phyloP scores from a whole-genome alignment of 345 rosid genomes.

The Theobroma cacao region DNA sequence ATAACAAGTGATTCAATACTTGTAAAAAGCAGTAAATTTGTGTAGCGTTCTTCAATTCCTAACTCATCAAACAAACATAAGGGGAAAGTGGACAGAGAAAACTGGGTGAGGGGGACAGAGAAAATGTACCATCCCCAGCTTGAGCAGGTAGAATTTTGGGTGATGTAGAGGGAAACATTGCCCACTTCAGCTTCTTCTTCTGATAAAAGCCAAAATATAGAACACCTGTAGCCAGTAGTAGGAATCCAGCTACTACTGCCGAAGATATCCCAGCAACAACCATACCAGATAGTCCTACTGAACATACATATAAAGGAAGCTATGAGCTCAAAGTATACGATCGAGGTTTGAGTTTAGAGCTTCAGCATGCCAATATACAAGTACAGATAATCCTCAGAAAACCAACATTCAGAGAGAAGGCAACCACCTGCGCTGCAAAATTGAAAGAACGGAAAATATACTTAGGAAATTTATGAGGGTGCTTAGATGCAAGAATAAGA shows the following conservation, averaged over 20 bases:
- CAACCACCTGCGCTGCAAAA: background rate
- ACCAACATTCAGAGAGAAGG: background rate
- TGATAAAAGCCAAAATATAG: conserved; percentile 38
- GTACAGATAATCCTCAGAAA: background rate
- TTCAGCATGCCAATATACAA: too few relatives aligned
- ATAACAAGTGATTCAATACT: too few relatives aligned
- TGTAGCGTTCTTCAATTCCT: too few relatives aligned
- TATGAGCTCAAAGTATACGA: conserved; percentile 20
- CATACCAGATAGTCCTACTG: conserved; percentile 61
- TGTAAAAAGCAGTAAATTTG: too few relatives aligned
- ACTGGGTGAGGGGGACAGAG: background rate
- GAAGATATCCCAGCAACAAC: conserved; percentile 56
- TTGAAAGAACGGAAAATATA: background rate
- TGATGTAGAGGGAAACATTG: conserved; percentile 29
- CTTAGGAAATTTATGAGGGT: background rate
- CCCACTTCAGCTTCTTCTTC: conserved; percentile 43
- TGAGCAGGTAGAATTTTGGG: conserved; percentile 35
- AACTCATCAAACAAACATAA: too few relatives aligned
- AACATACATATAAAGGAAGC: conserved; percentile 15
- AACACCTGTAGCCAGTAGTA: conserved; percentile 33
- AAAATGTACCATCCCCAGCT: conserved; percentile 31
- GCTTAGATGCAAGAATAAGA: background rate
- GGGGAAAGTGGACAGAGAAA: too few relatives aligned
- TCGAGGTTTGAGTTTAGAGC: conserved; percentile 2
- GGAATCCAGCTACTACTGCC: conserved; percentile 40